Percentiles rank a stretch among this genome's conserved stretches.
phyloP scores from a whole-genome alignment of 176 grass and related monocot genomes.

The Cenchrus fungigraminus region DNA sequence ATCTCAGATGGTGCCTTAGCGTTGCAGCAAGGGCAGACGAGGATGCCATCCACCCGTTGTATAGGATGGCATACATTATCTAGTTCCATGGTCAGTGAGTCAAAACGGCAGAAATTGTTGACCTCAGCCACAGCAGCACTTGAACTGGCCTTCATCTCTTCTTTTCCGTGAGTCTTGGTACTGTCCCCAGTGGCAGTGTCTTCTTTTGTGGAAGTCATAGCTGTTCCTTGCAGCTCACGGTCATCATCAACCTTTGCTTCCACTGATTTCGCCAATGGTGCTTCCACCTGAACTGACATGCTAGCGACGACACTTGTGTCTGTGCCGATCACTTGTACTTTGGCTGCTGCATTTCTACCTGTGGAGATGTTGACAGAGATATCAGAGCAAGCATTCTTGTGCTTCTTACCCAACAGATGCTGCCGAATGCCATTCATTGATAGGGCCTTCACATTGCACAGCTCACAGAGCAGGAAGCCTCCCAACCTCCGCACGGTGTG shows the following conservation, averaged over 20 bases:
- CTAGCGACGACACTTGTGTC: too few relatives aligned
- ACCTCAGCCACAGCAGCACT: neutral
- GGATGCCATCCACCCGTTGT: neutral
- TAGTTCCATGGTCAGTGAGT: neutral
- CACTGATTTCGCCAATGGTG: too few relatives aligned
- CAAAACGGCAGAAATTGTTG: neutral
- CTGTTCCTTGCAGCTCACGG: neutral
- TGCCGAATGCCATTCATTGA: neutral
- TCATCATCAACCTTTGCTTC: too few relatives aligned
- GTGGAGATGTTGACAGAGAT: neutral
- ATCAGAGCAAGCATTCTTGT: neutral
- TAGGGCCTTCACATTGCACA: constrained; percentile 7
- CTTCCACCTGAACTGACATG: too few relatives aligned
- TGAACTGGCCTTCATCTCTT: neutral
- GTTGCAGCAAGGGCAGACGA: neutral
- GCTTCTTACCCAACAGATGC: constrained; percentile 40
- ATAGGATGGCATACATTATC: constrained; percentile 11
- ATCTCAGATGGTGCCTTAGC: neutral
- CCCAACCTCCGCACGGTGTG: neutral
- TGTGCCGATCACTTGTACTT: neutral
- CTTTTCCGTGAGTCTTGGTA: neutral
- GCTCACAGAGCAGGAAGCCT: constrained; percentile 31
- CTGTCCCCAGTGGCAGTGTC: neutral
- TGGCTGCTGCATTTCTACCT: neutral
- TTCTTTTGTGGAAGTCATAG: neutral